Base-by-base conservation (phyloP, 2,329 filamentous ascomycete genomes). In the Fusarium sp. region DNA sequence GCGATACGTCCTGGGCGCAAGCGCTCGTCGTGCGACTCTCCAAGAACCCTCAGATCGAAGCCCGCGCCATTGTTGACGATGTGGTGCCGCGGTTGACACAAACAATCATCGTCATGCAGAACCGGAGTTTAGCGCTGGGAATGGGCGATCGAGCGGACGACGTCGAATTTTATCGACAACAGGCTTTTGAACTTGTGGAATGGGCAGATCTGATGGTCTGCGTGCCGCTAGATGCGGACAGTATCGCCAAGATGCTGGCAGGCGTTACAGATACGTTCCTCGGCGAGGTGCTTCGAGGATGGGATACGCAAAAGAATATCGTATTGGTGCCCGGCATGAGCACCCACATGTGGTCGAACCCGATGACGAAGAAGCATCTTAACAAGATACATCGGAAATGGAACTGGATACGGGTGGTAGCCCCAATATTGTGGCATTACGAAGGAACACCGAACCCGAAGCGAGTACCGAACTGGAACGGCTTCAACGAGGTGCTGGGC, bases 191-290 rank as follows among this genome's bases (percentile, higher is more conserved):
- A 73, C 83, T 97, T 69, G 94, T 94, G 73, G 89, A 94, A 70
- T 98, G 95, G 95, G 94, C 95, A 7, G 93, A 98, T 81, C 84
- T 98, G 74, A 87, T 98, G 67, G 91, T 98, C 35, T 89, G 97
- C 64, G 93, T 93, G 8, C 94, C 95, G 5, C 92, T 97, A 57
- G 93, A 96, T 80, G 94, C 94, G 9, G 93, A 96, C 79, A 92
- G 92, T 64, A 87, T 98, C 64, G 93, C 93, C 33, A 94, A 94
- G 80, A 97, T 98, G 94, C 87, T 98, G 79, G 90, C 92, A 62
- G 95, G 95, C 61, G 89, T 96, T 66, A 92, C 94, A 4, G 94
- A 94, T 78, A 97, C 92, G 33, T 87, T 97, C 62, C 87, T 97
- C 9, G 87, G 97, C 61, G 93, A 96, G 75, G 90, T 97, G 1